These are phyloP conservation scores for Annulohypoxylon nitens DNA, from an alignment of 495 filamentous ascomycete genomes.

Conservation along the genomic window DNA sequence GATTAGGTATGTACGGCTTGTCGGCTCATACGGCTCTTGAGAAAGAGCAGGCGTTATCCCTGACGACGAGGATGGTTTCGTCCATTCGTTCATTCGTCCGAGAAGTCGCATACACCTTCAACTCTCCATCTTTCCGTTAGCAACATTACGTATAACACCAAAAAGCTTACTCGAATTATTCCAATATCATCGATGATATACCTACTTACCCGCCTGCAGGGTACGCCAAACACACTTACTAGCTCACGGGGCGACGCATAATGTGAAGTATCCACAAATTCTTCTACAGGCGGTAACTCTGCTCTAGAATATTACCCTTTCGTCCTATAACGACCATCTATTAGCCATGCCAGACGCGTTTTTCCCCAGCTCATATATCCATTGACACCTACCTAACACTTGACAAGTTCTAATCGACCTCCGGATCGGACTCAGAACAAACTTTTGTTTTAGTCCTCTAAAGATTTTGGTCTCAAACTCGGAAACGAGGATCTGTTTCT, in stretches of 20 bases:
- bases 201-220: slow-evolving; percentile 34
- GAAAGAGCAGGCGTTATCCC: slow-evolving; percentile 16
- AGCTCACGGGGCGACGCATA: slow-evolving; percentile 50
- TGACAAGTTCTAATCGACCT: slow-evolving; percentile 24
- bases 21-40: background rate
- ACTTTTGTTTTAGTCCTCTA: slow-evolving; percentile 35
- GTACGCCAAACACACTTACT: slow-evolving; percentile 49
- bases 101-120: slow-evolving; percentile 25
- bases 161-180: slow-evolving; percentile 32
- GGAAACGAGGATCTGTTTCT: slow-evolving; percentile 38
- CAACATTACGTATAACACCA: slow-evolving; percentile 1
- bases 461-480: slow-evolving; percentile 34
- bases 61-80: slow-evolving; percentile 8
- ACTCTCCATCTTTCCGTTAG: slow-evolving; percentile 3
- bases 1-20: slow-evolving; percentile 6
- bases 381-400: slow-evolving; percentile 21
- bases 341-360: slow-evolving; percentile 25
- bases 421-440: slow-evolving; percentile 40
- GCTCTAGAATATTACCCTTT: slow-evolving; percentile 35
- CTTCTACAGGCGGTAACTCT: slow-evolving; percentile 30
- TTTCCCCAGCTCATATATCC: slow-evolving; percentile 16
- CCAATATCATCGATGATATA: slow-evolving; percentile 21
- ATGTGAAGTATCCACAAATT: slow-evolving; percentile 43
- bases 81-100: slow-evolving; percentile 10
- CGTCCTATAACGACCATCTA: slow-evolving; percentile 35